Base-by-base conservation (phyloP, 441 rosid species). In the Pelargonium citronellum region DNA sequence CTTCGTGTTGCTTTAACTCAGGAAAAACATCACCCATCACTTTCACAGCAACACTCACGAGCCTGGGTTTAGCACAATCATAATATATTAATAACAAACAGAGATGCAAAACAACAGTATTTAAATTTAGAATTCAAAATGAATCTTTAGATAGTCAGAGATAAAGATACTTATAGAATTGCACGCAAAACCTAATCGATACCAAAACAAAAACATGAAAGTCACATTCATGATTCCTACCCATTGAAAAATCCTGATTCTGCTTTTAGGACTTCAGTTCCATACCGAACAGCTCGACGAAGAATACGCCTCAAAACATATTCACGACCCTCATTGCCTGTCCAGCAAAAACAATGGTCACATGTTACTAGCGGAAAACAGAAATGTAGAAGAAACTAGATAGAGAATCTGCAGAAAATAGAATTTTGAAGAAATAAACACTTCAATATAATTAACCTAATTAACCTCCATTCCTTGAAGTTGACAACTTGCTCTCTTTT, bases 291-390 rank as follows among this genome's bases (percentile, higher is more conserved):
- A 66, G 98, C 99, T 78, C 98, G 95, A 64, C 99, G 99, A 74
- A 95, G 97, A 79, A 95, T 95, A 60, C 98, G 96, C 75, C 99
- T 84, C 39, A 95, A 80, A 73, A 92, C 99, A 77, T 95, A 92
- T 76, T 92, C 98, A 68, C 99, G 98, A 11, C 97, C 97, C 75
- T 95, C 98, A 75, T 91, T 95, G 80, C 99, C 99, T 92, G 67
- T 60, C 72, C 60, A 64, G 66, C 69, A 81, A 72, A 69, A 5
- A 49, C 63, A 62, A 67, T 62, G 27, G 70, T 66, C 69, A 78
- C 6, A 61, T 64, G 62, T 60, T 55, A 6, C 62, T 37, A 37
- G 41, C 41, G 41, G 41, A 37, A 17, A 55, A 13, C 20, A 10
- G 58, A 70, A 46, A 70, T 27, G 13, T 22, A 61, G 6, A 41